phyloP scores from a whole-genome alignment of 148 eudicot genomes.

The Selenicereus undatus region DNA sequence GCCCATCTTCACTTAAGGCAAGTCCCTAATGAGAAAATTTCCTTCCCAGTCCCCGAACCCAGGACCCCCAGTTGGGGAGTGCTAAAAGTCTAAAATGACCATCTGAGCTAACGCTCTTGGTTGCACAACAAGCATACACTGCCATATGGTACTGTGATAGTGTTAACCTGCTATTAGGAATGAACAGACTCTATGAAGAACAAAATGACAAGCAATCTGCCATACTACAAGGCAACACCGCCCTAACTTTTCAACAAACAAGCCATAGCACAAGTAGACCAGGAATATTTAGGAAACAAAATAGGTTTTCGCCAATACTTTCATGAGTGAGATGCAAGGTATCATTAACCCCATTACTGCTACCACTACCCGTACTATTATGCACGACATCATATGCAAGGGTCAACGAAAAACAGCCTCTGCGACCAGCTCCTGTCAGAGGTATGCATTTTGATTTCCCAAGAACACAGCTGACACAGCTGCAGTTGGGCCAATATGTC shows the following conservation, averaged over 20 bases:
- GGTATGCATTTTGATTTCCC: neutral
- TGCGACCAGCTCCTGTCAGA: too few species aligned
- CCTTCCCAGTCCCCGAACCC: too few species aligned
- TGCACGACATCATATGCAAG: too few species aligned
- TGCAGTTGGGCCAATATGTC: neutral
- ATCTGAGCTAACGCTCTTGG: too few species aligned
- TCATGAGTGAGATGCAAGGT: neutral
- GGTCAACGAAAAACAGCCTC: too few species aligned
- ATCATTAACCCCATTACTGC: neutral
- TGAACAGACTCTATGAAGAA: neutral
- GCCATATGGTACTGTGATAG: neutral
- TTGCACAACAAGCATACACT: neutral
- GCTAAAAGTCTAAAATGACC: too few species aligned
- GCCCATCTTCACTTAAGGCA: too few species aligned
- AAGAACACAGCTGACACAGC: neutral
- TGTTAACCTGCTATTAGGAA: neutral
- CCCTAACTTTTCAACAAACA: neutral
- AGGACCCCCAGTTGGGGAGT: too few species aligned
- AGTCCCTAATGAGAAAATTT: too few species aligned
- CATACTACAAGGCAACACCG: neutral
- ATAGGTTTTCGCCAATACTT: neutral
- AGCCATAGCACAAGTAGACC: neutral
- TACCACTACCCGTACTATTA: too few species aligned
- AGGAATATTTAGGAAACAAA: neutral
- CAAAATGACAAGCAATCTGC: neutral